A percentile compares a stretch with the other conserved stretches of the same genome.
Evolutionary conservation across 495 filamentous ascomycete species (phyloP).

Genomic region (Penicillium argentinense): DNA sequence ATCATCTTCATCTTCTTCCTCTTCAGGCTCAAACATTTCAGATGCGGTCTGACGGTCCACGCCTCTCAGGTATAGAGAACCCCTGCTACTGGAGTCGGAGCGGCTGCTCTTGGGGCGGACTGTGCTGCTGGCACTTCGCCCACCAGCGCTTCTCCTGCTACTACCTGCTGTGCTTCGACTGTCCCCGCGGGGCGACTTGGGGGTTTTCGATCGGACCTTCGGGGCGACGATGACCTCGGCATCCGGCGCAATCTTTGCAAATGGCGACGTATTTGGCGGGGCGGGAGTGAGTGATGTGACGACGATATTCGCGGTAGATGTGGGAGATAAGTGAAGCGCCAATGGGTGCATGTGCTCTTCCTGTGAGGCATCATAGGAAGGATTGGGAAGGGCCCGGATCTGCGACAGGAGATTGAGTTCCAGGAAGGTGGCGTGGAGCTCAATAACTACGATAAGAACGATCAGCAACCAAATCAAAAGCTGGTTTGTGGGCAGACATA

Average conservation of each 20-base stretch:
- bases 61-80: slow-evolving; percentile 72
- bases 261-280: slow-evolving; percentile 65
- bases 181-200: slow-evolving; percentile 53
- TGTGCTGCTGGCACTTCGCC: slow-evolving; percentile 69
- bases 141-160: slow-evolving; percentile 68
- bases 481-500: slow-evolving; percentile 29
- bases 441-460: slow-evolving; percentile 64
- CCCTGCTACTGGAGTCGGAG: slow-evolving; percentile 57
- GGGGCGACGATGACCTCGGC: slow-evolving; percentile 96
- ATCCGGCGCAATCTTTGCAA: slow-evolving; percentile 89
- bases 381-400: slow-evolving; percentile 89
- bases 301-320: slow-evolving; percentile 89
- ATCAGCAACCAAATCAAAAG: slow-evolving; percentile 7
- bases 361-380: slow-evolving; percentile 55
- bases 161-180: slow-evolving; percentile 71
- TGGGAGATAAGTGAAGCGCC: slow-evolving; percentile 90
- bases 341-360: slow-evolving; percentile 68
- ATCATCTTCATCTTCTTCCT: slow-evolving; percentile 47
- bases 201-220: slow-evolving; percentile 67
- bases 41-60: slow-evolving; percentile 64
- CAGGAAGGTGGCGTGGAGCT: slow-evolving; percentile 90
- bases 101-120: slow-evolving; percentile 57
- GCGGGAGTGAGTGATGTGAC: slow-evolving; percentile 75
- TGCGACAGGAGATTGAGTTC: slow-evolving; percentile 92
- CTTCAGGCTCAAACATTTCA: slow-evolving; percentile 71